Evolutionary conservation across 139 green algal species (phyloP).

Genomic region (Raphidocelis subcapitata): DNA sequence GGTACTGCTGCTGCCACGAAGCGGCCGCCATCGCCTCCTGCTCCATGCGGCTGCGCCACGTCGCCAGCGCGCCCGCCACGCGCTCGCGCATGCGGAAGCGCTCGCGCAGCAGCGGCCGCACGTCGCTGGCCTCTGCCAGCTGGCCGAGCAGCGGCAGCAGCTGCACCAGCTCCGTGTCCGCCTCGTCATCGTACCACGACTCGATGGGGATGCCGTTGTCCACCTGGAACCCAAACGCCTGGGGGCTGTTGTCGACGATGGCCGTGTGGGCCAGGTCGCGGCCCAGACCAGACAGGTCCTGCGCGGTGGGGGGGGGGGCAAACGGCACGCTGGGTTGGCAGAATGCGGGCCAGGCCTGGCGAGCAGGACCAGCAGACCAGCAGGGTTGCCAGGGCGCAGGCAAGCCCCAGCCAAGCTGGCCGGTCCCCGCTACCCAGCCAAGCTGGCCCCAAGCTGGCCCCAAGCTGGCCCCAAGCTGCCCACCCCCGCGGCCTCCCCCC

Average conservation of each 20-base stretch:
- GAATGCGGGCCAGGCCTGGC: no score
- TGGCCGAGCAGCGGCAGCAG: conserved; percentile 92
- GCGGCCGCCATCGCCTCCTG: not conserved
- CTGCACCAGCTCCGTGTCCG: conserved; percentile 77
- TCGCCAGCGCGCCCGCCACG: conserved; percentile 36
- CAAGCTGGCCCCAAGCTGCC: no score
- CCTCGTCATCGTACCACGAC: conserved; percentile 90
- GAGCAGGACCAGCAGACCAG: no score
- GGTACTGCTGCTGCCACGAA: not conserved
- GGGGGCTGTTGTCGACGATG: conserved; percentile 95
- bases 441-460: no score
- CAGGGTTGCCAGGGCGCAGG: no score
- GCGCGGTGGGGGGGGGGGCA: not conserved
- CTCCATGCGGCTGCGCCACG: not conserved
- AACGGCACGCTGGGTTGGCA: no score
- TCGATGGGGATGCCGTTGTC: conserved; percentile 97
- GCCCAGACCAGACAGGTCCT: conserved; percentile 78
- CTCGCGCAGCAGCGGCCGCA: conserved; percentile 65
- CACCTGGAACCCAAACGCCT: conserved; percentile 81
- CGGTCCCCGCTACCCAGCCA: no score
- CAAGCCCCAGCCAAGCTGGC: no score
- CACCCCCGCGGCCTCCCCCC: no score
- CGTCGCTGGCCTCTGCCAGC: conserved; percentile 64
- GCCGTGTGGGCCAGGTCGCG: conserved; percentile 82
- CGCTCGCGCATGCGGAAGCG: conserved; percentile 72